Evolutionary conservation across 106 monocot genomes (phyloP), one percentile per base, ranked within the genome.

Genomic region (Phalaenopsis aphrodite): DNA sequence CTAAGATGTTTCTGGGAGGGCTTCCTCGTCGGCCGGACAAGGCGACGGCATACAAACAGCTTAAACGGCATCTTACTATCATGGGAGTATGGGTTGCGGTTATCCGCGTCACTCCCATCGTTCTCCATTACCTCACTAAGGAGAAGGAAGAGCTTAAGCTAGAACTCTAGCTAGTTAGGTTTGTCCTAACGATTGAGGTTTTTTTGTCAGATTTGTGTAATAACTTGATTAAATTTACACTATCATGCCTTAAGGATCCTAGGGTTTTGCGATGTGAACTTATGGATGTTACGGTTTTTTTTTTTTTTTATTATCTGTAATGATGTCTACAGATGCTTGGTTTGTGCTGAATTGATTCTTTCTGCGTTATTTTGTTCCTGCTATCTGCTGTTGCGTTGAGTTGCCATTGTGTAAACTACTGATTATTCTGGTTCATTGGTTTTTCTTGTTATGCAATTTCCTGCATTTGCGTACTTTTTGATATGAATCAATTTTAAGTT

Each of bases 91-190:
- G 71, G 43, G 61, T 93, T 71, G 87, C 85, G 75, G 88, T 86
- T 58, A 81, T 99, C 81, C 92, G 98, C 42, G 87, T 79, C 79
- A 83, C 92, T 39, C 98, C 98, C 9, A 93, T 89, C 87, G 79
- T 99, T 78, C 89, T 99, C 81, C 93, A 90, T 66, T 87, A 75
- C 74, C 88, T 99, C 81, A 56, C 86, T 52, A 55, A 89, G 48
- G 94, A 99, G 77, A 88, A 89, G 67, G 94, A 94, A 82, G 89
- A 88, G 61, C 94, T 93, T 72, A 84, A 87, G 83, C 94, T 99
- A 77, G 89, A 90, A 64, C 84, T 95, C 74, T 91, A 72, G 81
- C 23, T 37, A 41, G 37, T 39, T 38, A 41, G 36, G 57, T 78
- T 56, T 78, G 3, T 52, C 30, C 30, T 52, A 9, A 21, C 52